Evolutionary conservation across 352 stramenopile genomes (phyloP).

Genomic region (Pythium insidiosum): DNA sequence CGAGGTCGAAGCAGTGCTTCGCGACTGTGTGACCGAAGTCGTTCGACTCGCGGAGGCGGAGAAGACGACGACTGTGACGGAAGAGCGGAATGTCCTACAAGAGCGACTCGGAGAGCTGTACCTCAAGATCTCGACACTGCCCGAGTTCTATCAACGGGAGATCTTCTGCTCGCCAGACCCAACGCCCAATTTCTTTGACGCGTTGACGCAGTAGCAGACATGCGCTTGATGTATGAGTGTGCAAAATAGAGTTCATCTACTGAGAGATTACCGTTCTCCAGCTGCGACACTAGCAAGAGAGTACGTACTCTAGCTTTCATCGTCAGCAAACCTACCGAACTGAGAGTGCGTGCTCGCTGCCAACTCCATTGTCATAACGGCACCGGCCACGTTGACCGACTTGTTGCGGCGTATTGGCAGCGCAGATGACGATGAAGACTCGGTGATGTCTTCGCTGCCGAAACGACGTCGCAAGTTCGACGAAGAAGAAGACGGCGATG

Average conservation of each 20-base stretch:
- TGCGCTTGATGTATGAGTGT: background rate
- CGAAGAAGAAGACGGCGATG: no score
- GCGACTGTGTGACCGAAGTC: constrained; percentile 48
- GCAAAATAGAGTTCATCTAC: constrained; percentile 16
- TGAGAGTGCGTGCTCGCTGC: constrained; percentile 14
- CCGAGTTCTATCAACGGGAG: constrained; percentile 80
- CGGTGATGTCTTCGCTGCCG: constrained; percentile 4
- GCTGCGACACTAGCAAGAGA: constrained; percentile 20
- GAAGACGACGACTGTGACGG: constrained; percentile 39
- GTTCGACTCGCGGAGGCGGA: constrained; percentile 45
- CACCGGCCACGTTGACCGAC: constrained; percentile 74
- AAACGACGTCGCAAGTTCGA: no score
- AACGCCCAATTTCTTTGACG: constrained; percentile 72
- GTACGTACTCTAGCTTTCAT: constrained; percentile 12
- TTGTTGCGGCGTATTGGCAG: constrained; percentile 69
- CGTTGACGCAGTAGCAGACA: constrained; percentile 38
- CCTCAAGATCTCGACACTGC: constrained; percentile 76
- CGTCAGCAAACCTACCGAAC: constrained; percentile 27
- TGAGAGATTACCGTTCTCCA: no score
- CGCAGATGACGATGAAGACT: background rate
- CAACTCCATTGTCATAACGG: constrained; percentile 75
- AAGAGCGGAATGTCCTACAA: constrained; percentile 68
- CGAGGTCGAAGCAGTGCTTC: constrained; percentile 48
- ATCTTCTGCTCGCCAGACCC: constrained; percentile 78
- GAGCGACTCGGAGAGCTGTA: constrained; percentile 64